Evolutionary conservation across 2,329 filamentous ascomycete species (phyloP), one percentile per base, ranked within the genome.

Genomic region (Colletotrichum tamarilloi): DNA sequence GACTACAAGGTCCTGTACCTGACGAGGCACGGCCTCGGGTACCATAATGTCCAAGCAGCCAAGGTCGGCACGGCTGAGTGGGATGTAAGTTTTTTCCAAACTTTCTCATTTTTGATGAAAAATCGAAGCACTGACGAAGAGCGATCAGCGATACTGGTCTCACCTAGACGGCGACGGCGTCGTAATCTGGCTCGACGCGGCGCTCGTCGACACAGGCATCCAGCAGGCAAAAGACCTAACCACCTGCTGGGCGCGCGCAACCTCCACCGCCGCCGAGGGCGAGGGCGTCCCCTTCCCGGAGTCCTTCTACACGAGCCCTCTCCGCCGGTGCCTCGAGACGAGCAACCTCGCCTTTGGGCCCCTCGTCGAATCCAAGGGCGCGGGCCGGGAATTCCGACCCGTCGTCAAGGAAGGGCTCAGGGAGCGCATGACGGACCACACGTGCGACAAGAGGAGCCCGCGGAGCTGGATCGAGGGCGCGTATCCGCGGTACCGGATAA

Each of bases 361-460:
- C 38, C 38, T 42, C 14, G 38, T 42, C 38, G 38, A 42, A 42
- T 16, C 14, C 38, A 7, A 7, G 38, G 38, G 79, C 89, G 5
- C 81, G 79, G 6, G 38, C 38, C 38, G 5, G 38, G 14, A 19
- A 2, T 42, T 42, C 38, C 38, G 38, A 42, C 38, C 38, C 89
- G 89, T 85, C 1, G 80, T 92, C 77, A 91, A 90, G 77, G 90
- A 92, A 71, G 78, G 86, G 5, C 82, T 92, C 16, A 84, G 91
- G 24, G 91, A 93, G 78, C 86, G 88, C 2, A 85, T 91, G 70
- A 90, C 88, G 9, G 83, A 87, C 67, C 90, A 92, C 78, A 92
- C 90, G 0, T 92, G 91, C 78, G 90, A 92, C 78, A 85, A 87
- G 19, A 84, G 90, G 19, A 86, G 85, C 62, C 79, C 82, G 8